phyloP scores from a whole-genome alignment of 2,329 filamentous ascomycete genomes.

The Chaetothyriales sp. region DNA sequence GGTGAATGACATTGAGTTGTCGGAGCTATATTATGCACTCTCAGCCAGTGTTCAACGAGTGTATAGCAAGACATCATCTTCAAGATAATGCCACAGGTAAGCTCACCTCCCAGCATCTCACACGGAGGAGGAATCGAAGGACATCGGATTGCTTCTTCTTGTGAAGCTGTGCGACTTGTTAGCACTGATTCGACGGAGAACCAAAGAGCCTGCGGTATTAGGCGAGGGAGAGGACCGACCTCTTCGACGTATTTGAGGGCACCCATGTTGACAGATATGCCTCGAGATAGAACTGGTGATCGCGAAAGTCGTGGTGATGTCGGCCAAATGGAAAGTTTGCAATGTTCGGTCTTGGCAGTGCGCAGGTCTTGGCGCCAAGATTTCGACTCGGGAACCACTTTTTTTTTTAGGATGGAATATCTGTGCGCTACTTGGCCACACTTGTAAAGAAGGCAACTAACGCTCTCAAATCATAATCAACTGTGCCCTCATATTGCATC shows the following conservation, averaged over 20 bases:
- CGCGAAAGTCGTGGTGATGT: not conserved
- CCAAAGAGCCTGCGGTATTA: not conserved
- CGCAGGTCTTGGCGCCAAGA: not conserved
- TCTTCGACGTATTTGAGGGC: conserved; percentile 99
- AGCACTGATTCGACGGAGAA: not conserved
- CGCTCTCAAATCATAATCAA: too few species aligned
- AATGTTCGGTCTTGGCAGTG: not conserved
- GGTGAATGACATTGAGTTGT: conserved; percentile 99
- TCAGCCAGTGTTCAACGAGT: conserved; percentile 99
- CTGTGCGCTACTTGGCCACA: too few species aligned
- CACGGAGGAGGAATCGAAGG: conserved; percentile 98
- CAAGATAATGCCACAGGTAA: conserved; percentile 19
- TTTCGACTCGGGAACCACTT: not conserved
- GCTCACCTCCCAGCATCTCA: conserved; percentile 96
- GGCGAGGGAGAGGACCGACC: not conserved
- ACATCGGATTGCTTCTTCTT: conserved; percentile 99
- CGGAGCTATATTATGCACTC: conserved; percentile 99
- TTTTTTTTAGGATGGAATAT: too few species aligned
- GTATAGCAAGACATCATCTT: conserved; percentile 57
- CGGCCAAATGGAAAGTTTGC: not conserved
- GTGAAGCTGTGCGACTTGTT: conserved; percentile 47
- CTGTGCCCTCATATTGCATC: too few species aligned
- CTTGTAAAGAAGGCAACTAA: too few species aligned
- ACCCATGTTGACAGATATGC: conserved; percentile 49
- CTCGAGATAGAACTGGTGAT: not conserved